Evolutionary conservation across 257 asterid species (phyloP), one percentile per base, ranked within the genome.

Genomic region (Marsdenia floribunda): DNA sequence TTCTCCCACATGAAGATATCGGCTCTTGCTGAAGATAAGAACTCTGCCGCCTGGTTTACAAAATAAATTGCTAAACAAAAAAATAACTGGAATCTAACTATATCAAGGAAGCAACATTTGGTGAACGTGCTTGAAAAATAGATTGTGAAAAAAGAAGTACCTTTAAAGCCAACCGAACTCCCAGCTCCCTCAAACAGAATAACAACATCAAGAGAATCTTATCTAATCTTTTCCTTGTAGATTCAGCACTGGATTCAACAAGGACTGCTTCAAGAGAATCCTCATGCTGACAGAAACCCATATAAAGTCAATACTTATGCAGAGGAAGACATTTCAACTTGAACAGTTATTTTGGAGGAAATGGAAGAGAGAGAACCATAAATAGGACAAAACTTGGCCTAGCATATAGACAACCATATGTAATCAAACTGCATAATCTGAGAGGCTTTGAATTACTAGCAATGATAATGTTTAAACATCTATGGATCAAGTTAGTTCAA

Each of bases 101-200:
- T 14, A 54, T 15, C 61, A 68, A 6, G 19, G 18, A 22, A 68
- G 58, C 12, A 37, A 58, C 5, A 14, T 16, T 54, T 18, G 54
- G 22, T 13, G 14, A 0, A 38, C 22, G 71, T 19, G n/a, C 16
- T 71, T 37, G 57, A 29, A 78, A 73, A 21, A 40, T 66, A 29
- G 22, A n/a, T 0, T 1, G 24, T 2, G 37, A 5, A 46, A 22
- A 57, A 33, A 38, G 37, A 26, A 13, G 46, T 89, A 93, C 98
- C 97, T 93, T 87, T 73, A 82, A 59, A 53, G 97, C 93, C 86
- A 82, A 72, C 93, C 94, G 89, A 71, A 86, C 72, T 38, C 98
- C 98, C 70, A 90, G 87, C 87, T 91, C 96, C 3, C 60, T 70
- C 72, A 91, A 50, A 81, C 98, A 93, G 81, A 86, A 90, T 80